Base-by-base conservation (phyloP, 306 rosid species). In the Dryas drummondii region DNA sequence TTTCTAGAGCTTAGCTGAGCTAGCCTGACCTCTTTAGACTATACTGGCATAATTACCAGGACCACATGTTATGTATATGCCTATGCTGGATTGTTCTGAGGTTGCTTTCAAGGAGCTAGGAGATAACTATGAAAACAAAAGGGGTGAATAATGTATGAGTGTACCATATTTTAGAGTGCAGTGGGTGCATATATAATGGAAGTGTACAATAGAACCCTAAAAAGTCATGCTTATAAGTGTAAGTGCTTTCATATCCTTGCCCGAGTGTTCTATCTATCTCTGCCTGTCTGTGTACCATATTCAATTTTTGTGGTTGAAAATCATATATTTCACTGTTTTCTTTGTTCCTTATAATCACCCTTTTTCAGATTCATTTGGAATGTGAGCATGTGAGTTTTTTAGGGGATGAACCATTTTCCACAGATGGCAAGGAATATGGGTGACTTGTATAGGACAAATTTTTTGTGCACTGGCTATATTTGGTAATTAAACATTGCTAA, bases 21-120 rank as follows among this genome's bases (percentile, higher is more conserved):
- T 32, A 32, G 70, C 55, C 66, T 54, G 73, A 87, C 91, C 83
- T 80, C 93, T 86, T 86, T 83, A 78, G 80, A 78, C 80, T 32
- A 32, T 32, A 32, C 37, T 76, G 84, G 79, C 88, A 89, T 85
- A 79, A 82, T 86, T 82, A 79, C 60, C 22, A 88, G 97, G 98
- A 86, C 96, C 98, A 88, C 98, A 79, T 57, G 59, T 15, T 46
- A 64, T 37, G 83, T 54, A 63, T 71, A 71, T 78, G 74, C 81
- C 89, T 81, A 70, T 83, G 69, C 76, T 74, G 84, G 85, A 82
- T 84, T 77, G 86, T 78, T 85, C 91, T 83, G 17, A 66, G 82
- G 96, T 94, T 90, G 91, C 93, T 94, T 87, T 94, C 96, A 90
- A 82, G 76, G 77, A 82, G 37, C 37, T 32, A 32, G 63, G 75